Percentiles rank a stretch among this genome's conserved stretches.
These are phyloP conservation scores for Hibiscus trionum DNA, from an alignment of 345 rosid species.

Conservation along the genomic window DNA sequence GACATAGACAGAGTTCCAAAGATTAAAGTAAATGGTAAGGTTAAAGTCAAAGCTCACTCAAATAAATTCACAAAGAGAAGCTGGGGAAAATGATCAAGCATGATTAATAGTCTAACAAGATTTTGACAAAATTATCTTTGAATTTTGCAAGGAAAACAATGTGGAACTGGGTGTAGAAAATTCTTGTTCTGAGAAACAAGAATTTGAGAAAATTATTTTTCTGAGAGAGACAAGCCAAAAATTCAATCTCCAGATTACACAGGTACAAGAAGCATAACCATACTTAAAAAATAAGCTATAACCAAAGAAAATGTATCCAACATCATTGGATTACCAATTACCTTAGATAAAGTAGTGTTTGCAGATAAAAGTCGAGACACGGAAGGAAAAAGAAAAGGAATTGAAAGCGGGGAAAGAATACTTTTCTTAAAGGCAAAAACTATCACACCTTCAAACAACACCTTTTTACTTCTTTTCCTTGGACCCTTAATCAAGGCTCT, in stretches of 20 bases:
- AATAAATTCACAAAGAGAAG: slow-evolving; percentile 1
- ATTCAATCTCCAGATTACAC: background rate
- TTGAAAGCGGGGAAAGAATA: background rate
- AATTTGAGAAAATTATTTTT: background rate
- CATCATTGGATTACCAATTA: background rate
- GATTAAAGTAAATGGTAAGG: background rate
- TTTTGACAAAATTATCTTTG: background rate
- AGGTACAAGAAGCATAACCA: slow-evolving; percentile 2
- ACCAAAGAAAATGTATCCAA: background rate
- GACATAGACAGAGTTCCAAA: background rate
- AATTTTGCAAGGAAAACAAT: background rate
- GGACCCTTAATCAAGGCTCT: slow-evolving; percentile 26
- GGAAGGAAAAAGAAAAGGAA: slow-evolving; percentile 1
- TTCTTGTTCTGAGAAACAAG: background rate
- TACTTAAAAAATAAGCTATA: background rate
- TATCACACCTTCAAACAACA: slow-evolving; percentile 47
- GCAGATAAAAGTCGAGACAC: background rate
- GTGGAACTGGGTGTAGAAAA: background rate
- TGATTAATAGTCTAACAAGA: background rate
- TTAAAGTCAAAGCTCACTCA: slow-evolving; percentile 7
- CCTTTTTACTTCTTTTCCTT: slow-evolving; percentile 54
- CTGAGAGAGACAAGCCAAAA: background rate
- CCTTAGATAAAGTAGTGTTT: background rate
- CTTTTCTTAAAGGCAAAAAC: slow-evolving; percentile 1
- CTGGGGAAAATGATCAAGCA: background rate